Conservation (phyloP, 257 asterid genomes). For the Ballota nigra region DNA sequence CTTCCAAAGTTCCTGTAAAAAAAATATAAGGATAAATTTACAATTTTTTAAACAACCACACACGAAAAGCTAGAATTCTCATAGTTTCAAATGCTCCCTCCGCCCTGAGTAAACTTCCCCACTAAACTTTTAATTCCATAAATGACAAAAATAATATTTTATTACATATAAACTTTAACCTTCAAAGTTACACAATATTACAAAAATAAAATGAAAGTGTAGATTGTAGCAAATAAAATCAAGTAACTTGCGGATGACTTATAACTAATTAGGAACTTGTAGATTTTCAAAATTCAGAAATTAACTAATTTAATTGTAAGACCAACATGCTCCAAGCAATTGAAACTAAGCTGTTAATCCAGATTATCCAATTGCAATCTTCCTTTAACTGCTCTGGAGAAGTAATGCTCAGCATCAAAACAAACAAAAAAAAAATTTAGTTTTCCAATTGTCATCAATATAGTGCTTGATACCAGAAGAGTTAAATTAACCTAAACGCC, state of each 20-base stretch:
- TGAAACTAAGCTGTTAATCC: neutral
- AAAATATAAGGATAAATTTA: neutral
- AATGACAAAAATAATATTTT: neutral
- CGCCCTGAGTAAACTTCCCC: too few relatives aligned
- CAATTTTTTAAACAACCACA: neutral
- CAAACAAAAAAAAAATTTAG: neutral
- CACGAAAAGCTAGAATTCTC: neutral
- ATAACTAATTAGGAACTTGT: neutral
- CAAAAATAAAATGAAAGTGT: neutral
- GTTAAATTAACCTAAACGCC: neutral
- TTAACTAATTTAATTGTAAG: neutral
- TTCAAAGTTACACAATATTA: too few relatives aligned
- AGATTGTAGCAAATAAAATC: neutral
- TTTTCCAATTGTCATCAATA: constrained; percentile 5
- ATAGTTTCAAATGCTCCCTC: too few relatives aligned
- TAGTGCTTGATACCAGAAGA: neutral
- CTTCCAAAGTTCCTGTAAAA: constrained; percentile 54
- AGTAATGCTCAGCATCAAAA: constrained; percentile 9
- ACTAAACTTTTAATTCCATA: neutral
- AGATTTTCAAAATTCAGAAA: neutral
- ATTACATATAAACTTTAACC: too few relatives aligned
- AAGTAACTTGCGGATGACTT: neutral
- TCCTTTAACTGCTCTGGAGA: neutral
- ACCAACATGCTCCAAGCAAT: neutral
- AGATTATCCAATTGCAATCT: neutral